phyloP scores from a whole-genome alignment of 306 rosid species.

The Lithocarpus polystachyus region DNA sequence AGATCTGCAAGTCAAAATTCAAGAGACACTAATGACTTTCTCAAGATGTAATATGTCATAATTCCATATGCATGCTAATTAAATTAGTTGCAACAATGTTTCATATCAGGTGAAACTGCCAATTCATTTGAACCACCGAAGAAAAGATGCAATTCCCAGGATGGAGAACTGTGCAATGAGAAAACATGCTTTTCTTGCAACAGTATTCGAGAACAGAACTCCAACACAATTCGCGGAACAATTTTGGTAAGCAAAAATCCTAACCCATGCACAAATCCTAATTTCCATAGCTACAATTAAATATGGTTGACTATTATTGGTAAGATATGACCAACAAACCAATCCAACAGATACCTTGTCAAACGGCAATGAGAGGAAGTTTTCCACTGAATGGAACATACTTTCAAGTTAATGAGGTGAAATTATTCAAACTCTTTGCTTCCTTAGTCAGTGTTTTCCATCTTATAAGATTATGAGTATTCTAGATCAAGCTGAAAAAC shows the following conservation, averaged over 20 bases:
- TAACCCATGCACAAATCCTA: neutral
- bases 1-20: neutral
- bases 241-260: constrained; percentile 47
- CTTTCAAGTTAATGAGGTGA: constrained; percentile 81
- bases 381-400: constrained; percentile 82
- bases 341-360: constrained; percentile 59
- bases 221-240: constrained; percentile 50
- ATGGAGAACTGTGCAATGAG: constrained; percentile 7
- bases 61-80: neutral
- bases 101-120: constrained; percentile 21
- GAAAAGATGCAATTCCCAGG: neutral
- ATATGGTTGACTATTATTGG: neutral
- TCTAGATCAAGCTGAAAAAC: neutral
- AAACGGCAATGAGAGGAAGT: constrained; percentile 53
- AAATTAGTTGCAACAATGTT: neutral
- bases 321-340: neutral
- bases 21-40: neutral
- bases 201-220: constrained; percentile 24
- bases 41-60: neutral
- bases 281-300: neutral
- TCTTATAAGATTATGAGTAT: neutral
- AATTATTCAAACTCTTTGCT: neutral
- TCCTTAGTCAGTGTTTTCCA: neutral
- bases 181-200: constrained; percentile 12
- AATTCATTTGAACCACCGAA: constrained; percentile 17